Base-by-base conservation (phyloP, 129 eudicot genomes). In the Saposhnikovia divaricata region DNA sequence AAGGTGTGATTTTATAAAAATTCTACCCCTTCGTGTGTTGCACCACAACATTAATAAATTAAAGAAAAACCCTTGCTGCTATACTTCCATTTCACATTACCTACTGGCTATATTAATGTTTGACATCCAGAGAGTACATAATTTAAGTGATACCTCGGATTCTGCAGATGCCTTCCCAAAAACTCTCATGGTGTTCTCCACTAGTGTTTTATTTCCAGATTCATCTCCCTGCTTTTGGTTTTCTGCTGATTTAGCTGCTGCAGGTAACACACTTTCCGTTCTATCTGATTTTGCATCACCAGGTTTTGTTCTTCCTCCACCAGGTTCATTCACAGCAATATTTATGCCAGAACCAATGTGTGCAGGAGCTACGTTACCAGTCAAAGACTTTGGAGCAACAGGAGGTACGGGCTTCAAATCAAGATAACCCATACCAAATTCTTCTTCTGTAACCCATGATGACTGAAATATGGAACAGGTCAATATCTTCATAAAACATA, bases 401-500 rank as follows among this genome's bases (percentile, higher is more conserved):
- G 89, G 73, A 45, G 87, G 80, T 40, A 88, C 90, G 31, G 93
- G 92, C 85, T 96, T 96, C 53, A 90, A 61, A 37, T 92, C 99
- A 82, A 96, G 89, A 87, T 90, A 89, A 39, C 99, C 99, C 98
- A 90, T 96, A 79, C 98, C 97, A 86, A 96, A 96, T 84, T 92
- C 99, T 80, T 96, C 98, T 82, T 96, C 99, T 40, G 98, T 92
- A 77, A 96, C 98, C 99, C 99, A 96, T 77, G 98, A 92, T 55
- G 98, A 83, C 99, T 96, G 93, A 55, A 74, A 82, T 50, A 66
- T 11, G 71, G 53, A 59, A 86, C 1, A 27, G 31, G 9, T 42
- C 37, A 38, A 42, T 15, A 40, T 43, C 5, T 40, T 25, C 4
- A 15, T 5, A 44, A 27, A 13, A 74, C 6, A 18, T 27, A 66